Percentiles rank a stretch among this genome's conserved stretches.
Conservation (phyloP, 768 basidiomycete genomes). For the Naganishia vaughanmartiniae region DNA sequence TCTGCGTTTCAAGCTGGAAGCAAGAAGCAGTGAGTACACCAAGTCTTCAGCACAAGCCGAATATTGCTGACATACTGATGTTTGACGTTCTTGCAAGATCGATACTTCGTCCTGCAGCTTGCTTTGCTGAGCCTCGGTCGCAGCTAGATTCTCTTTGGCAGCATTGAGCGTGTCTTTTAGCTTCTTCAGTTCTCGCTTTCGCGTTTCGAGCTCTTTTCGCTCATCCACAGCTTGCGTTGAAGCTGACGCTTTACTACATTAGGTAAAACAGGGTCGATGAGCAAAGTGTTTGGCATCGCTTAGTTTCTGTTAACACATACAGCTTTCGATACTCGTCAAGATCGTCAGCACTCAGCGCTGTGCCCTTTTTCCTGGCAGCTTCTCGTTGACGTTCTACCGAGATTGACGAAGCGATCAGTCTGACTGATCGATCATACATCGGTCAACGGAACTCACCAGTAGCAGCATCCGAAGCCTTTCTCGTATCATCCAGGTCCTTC, state of each 20-base stretch:
- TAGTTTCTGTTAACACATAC: conserved; percentile 55
- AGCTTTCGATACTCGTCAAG: conserved; percentile 81
- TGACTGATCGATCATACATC: conserved; percentile 9
- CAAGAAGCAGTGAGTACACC: background rate
- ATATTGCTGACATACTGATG: background rate
- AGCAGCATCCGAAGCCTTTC: conserved; percentile 70
- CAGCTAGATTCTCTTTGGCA: conserved; percentile 67
- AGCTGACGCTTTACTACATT: conserved; percentile 54
- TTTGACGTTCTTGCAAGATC: conserved; percentile 37
- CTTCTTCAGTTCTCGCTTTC: conserved; percentile 79
- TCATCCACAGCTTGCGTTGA: conserved; percentile 78
- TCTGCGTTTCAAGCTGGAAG: background rate
- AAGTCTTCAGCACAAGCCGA: background rate
- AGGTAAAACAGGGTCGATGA: background rate
- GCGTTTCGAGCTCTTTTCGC: conserved; percentile 76
- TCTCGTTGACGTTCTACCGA: conserved; percentile 68
- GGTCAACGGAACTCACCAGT: conserved; percentile 60
- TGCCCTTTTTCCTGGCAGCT: conserved; percentile 65
- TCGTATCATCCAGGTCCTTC: conserved; percentile 66
- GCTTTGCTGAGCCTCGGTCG: conserved; percentile 61
- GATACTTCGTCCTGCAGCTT: conserved; percentile 53
- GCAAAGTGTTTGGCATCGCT: background rate
- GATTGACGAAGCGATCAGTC: background rate
- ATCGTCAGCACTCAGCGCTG: conserved; percentile 76
- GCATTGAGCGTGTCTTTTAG: conserved; percentile 63